Percentiles rank a stretch among this genome's conserved stretches.
Evolutionary conservation across 108 stramenopile genomes (phyloP).

Genomic region (Fistulifera pelliculosa): DNA sequence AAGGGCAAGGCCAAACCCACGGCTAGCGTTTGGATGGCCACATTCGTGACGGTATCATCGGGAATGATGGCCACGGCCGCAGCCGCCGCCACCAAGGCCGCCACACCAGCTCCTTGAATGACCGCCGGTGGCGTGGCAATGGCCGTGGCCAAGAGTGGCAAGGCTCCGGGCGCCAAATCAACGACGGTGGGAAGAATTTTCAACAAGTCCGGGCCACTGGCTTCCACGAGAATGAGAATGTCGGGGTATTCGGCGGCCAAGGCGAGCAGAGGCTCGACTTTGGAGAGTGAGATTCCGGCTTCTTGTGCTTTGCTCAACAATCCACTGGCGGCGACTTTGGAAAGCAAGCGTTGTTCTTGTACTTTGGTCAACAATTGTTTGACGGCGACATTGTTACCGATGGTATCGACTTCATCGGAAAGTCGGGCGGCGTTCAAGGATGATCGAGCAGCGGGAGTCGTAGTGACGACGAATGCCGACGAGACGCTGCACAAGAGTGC

Average conservation of each 20-base stretch:
- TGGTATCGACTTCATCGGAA: conserved; percentile 48
- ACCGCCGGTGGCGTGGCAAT: conserved; percentile 43
- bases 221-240: conserved; percentile 74
- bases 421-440: background rate
- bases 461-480: too few relatives aligned
- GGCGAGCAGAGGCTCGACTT: conserved; percentile 72
- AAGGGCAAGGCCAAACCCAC: conserved; percentile 53
- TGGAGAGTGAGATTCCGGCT: conserved; percentile 70
- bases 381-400: conserved; percentile 81
- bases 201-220: conserved; percentile 73
- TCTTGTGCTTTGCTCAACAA: conserved; percentile 76
- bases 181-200: conserved; percentile 75
- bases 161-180: conserved; percentile 61
- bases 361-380: conserved; percentile 54
- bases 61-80: conserved; percentile 57
- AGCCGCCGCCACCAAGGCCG: conserved; percentile 48
- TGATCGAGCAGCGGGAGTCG: too few relatives aligned
- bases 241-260: conserved; percentile 64
- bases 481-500: too few relatives aligned
- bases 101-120: conserved; percentile 42
- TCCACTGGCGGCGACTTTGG: conserved; percentile 68
- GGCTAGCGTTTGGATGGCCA: conserved; percentile 71
- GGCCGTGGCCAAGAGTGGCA: conserved; percentile 66
- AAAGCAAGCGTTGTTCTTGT: conserved; percentile 55
- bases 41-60: conserved; percentile 69